Evolutionary conservation across 2,329 filamentous ascomycete genomes (phyloP).

Genomic region (Arthrobotrys conoides): DNA sequence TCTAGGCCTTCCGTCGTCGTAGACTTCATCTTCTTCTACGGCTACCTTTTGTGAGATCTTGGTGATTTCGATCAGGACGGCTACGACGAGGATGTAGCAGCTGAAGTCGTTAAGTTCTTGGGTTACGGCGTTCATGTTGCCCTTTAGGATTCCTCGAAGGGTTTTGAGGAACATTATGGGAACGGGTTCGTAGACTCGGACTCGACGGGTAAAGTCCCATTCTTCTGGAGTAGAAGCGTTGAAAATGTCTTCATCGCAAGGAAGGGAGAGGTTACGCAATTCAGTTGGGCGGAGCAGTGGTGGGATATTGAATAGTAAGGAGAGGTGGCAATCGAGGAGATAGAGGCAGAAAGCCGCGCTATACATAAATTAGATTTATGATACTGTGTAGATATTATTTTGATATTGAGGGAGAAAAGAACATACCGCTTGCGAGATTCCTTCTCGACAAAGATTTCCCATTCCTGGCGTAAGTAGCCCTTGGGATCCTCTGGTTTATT

Average conservation of each 20-base stretch:
- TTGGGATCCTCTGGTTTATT: slow-evolving; percentile 57
- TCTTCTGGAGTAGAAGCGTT: slow-evolving; percentile 62
- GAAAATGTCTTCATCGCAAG: slow-evolving; percentile 64
- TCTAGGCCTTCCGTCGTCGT: slow-evolving; percentile 58
- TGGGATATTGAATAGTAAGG: slow-evolving; percentile 63
- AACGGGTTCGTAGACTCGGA: slow-evolving; percentile 61
- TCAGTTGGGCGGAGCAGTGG: slow-evolving; percentile 63
- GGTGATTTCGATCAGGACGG: slow-evolving; percentile 64
- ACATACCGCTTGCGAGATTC: slow-evolving; percentile 64
- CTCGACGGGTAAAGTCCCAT: slow-evolving; percentile 62
- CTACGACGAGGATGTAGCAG: slow-evolving; percentile 63
- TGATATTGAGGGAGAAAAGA: background rate
- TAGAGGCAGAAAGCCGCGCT: slow-evolving; percentile 63
- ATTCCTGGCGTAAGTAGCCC: slow-evolving; percentile 62
- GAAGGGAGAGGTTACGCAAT: slow-evolving; percentile 63
- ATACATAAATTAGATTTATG: background rate
- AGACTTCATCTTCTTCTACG: slow-evolving; percentile 62
- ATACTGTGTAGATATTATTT: background rate
- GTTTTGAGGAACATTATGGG: slow-evolving; percentile 62
- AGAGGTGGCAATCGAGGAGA: slow-evolving; percentile 63
- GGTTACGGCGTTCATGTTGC: slow-evolving; percentile 62
- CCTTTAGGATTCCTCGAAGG: slow-evolving; percentile 62
- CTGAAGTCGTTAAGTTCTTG: slow-evolving; percentile 63
- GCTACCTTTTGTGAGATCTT: slow-evolving; percentile 63
- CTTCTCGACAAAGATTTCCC: slow-evolving; percentile 64